Conservation (phyloP, 1,284 basidiomycete species). For the Tilletia walkeri region DNA sequence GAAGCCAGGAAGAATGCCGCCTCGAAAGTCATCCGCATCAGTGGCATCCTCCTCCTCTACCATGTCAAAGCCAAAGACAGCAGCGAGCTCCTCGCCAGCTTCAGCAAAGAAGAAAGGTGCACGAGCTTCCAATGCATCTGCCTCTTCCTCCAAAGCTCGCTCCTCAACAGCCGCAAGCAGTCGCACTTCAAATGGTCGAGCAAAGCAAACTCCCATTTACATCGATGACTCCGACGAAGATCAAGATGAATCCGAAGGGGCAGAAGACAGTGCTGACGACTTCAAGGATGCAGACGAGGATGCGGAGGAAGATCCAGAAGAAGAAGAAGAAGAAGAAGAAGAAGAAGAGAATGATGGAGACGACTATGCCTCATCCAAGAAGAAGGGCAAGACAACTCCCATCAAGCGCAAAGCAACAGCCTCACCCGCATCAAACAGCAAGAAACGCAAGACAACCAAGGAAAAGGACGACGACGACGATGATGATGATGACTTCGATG, state of each 20-base stretch:
- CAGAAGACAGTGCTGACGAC: constrained; percentile 11
- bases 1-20: background rate
- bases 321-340: constrained; percentile 1
- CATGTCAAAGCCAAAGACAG: background rate
- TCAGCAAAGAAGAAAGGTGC: background rate
- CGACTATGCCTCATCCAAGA: background rate
- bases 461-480: background rate
- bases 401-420: constrained; percentile 8
- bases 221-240: constrained; percentile 15
- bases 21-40: background rate
- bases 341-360: background rate
- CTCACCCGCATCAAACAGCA: background rate
- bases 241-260: background rate
- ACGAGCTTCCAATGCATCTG: background rate
- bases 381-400: constrained; percentile 10
- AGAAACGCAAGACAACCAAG: background rate
- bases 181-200: background rate
- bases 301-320: background rate
- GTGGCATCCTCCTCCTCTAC: background rate
- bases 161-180: constrained; percentile 3
- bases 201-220: constrained; percentile 3
- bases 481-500: constrained; percentile 10
- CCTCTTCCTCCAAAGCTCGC: background rate
- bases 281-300: background rate
- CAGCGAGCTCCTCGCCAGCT: too few species aligned